Conservation (phyloP, 352 stramenopile species). For the Phytopythium ostracodes region DNA sequence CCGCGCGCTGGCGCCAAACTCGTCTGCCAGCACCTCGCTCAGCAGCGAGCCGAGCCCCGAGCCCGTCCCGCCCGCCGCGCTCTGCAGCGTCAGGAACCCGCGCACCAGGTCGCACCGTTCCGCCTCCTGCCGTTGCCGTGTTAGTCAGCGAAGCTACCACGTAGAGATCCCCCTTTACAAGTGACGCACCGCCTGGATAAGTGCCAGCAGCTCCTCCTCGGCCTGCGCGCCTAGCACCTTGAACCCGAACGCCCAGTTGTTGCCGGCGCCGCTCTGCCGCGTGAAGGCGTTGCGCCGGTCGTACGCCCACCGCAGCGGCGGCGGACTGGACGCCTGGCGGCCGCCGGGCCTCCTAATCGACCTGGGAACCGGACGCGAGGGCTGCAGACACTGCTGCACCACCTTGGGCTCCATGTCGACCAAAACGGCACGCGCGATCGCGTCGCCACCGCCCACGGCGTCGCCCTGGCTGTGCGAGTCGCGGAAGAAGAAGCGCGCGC, state of each 20-base stretch:
- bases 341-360: background rate
- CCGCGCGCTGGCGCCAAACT: constrained; percentile 44
- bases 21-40: constrained; percentile 65
- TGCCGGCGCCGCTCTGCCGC: constrained; percentile 63
- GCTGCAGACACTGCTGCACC: constrained; percentile 43
- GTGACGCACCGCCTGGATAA: constrained; percentile 40
- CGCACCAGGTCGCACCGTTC: constrained; percentile 67
- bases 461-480: background rate
- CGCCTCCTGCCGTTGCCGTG: constrained; percentile 34
- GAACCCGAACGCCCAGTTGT: constrained; percentile 82
- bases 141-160: background rate
- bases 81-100: constrained; percentile 79
- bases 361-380: background rate
- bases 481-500: constrained; percentile 29
- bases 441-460: background rate
- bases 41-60: constrained; percentile 82
- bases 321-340: background rate
- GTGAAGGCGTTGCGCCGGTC: constrained; percentile 41
- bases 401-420: constrained; percentile 86
- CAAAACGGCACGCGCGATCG: constrained; percentile 56
- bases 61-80: constrained; percentile 83
- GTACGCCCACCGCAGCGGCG: constrained; percentile 32
- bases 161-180: background rate
- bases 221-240: constrained; percentile 36
- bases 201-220: constrained; percentile 39